Base-by-base conservation (phyloP, 768 basidiomycete genomes). In the Tubosaeta sp. region DNA sequence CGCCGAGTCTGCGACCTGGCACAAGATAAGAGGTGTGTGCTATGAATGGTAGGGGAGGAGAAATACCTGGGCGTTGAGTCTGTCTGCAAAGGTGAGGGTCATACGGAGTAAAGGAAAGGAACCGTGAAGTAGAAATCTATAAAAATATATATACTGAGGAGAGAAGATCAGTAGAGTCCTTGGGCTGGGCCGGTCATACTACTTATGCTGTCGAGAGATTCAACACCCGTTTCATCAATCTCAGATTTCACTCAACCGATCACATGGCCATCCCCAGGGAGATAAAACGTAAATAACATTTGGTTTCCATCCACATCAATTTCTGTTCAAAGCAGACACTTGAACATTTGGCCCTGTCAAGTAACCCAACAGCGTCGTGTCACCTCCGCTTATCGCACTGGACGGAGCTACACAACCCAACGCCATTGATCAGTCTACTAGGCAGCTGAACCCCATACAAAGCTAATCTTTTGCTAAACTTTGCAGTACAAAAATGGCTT, bases 41-140 rank as follows among this genome's bases (percentile, higher is more conserved):
- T 7, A 6, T 29, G 21, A 2, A 5, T 2, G 3, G n/a, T 12
- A 32, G 49, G 1, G 24, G 29, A 24, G 22, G 9, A 11, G n/a
- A 60, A 43, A 16, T 29, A 74, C 73, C 58, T 70, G 70, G 22
- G 73, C 72, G 48, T 75, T 75, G 53, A 75, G 69, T 53, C 68
- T 65, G 58, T 76, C 73, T 25, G 70, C 59, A 55, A 69, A 71
- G 27, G 66, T 70, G 48, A 74, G 61, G 31, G 66, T 68, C 73
- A 74, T 74, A 42, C 51, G 42, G 48, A 49, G 48, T 47, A 22
- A 49, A 27, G 50, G 59, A 44, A 50, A 60, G 57, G n/a, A 59
- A 63, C 54, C 14, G 66, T 47, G 38, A 16, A 44, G 27, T 32
- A 39, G 56, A 48, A 40, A 34, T 22, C 39, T 31, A 30, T 22